Conservation (phyloP, 2,329 filamentous ascomycete species). For the Microdochium bolleyi region DNA sequence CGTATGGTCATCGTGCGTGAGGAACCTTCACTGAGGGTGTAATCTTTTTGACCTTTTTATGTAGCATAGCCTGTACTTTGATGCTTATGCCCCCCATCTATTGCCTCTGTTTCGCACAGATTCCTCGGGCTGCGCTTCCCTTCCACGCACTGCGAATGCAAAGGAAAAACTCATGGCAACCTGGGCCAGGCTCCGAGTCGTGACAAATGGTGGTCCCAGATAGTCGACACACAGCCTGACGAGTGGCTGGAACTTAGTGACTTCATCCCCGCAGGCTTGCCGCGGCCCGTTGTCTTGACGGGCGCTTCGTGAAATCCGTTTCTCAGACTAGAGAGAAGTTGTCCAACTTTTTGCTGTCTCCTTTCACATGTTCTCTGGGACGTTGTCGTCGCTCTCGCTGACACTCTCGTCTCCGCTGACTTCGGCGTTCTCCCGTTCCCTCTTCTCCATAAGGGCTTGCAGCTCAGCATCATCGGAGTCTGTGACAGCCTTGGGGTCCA, state of each 20-base stretch:
- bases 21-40: too few species aligned
- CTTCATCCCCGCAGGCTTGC: too few species aligned
- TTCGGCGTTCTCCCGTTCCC: constrained; percentile 94
- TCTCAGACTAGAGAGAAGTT: not conserved
- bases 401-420: constrained; percentile 96
- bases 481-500: constrained; percentile 98
- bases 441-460: constrained; percentile 98
- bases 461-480: constrained; percentile 97
- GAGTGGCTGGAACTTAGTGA: too few species aligned
- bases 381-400: constrained; percentile 88
- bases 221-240: too few species aligned
- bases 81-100: not conserved
- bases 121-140: not conserved
- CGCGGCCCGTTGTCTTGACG: not conserved
- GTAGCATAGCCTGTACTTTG: not conserved
- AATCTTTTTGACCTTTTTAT: not conserved
- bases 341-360: not conserved
- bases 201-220: too few species aligned
- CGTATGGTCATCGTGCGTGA: too few species aligned
- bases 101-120: not conserved
- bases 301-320: not conserved
- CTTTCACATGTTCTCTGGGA: not conserved
- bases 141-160: not conserved
- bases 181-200: too few species aligned
- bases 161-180: too few species aligned